phyloP scores from a whole-genome alignment of 1,139 yeast species.

The Spathaspora sp. region DNA sequence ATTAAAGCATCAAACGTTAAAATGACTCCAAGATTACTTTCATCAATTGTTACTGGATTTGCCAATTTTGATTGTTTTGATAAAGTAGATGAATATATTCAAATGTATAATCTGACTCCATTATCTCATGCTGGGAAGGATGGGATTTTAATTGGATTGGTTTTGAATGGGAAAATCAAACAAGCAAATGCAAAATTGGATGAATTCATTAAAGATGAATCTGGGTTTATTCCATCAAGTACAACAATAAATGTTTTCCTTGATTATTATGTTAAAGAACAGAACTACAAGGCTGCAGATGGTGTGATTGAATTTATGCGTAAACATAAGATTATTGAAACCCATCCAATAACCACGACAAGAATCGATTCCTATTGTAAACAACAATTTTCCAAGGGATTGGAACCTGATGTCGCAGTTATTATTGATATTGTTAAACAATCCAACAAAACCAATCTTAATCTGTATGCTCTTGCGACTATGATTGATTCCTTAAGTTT shows the following conservation, averaged over 20 bases:
- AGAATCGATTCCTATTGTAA: constrained; percentile 59
- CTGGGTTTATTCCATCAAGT: constrained; percentile 32
- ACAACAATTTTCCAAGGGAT: constrained; percentile 42
- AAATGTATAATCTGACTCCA: constrained; percentile 14
- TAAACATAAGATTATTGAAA: constrained; percentile 49
- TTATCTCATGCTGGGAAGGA: constrained; percentile 21
- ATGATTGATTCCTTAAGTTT: constrained; percentile 56
- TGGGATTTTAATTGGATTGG: constrained; percentile 37
- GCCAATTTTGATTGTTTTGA: constrained; percentile 37
- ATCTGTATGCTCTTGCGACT: constrained; percentile 39
- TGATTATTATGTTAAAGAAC: constrained; percentile 27
- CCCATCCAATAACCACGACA: constrained; percentile 66
- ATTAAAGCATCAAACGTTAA: constrained; percentile 22
- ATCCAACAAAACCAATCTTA: constrained; percentile 41
- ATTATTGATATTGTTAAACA: constrained; percentile 45
- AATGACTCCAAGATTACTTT: constrained; percentile 29
- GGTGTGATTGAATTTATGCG: constrained; percentile 41
- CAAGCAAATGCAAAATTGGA: constrained; percentile 37
- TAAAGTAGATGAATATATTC: constrained; percentile 29
- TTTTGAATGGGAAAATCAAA: constrained; percentile 27
- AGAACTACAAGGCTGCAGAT: constrained; percentile 39
- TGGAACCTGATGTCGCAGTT: constrained; percentile 39
- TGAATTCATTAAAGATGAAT: constrained; percentile 25
- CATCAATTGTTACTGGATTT: constrained; percentile 34
- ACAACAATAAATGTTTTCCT: constrained; percentile 39